phyloP scores from a whole-genome alignment of 2,329 filamentous ascomycete species.

The Fusarium sp. region DNA sequence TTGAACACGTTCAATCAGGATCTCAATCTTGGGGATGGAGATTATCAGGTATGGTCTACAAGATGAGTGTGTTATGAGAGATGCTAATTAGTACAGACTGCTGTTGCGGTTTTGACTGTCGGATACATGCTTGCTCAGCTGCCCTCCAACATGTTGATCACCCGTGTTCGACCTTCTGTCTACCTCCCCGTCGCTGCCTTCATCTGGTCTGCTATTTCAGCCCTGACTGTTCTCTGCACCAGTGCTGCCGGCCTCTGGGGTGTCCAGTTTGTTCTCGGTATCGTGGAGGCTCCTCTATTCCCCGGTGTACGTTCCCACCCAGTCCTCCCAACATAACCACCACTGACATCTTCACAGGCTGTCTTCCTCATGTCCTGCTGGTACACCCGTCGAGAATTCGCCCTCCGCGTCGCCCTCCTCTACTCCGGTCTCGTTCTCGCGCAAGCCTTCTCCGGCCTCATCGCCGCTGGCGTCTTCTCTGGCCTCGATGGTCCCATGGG shows the following conservation, averaged over 20 bases:
- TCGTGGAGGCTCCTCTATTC: conserved; percentile 33
- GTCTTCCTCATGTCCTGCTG: conserved; percentile 61
- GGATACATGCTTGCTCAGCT: conserved; percentile 40
- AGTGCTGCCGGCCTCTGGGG: conserved; percentile 32
- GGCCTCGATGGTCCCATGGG: conserved; percentile 58
- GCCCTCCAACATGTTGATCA: conserved; percentile 39
- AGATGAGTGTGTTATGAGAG: not conserved
- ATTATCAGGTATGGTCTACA: conserved; percentile 24
- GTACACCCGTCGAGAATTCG: conserved; percentile 76
- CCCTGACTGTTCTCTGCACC: conserved; percentile 28
- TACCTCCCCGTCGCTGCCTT: conserved; percentile 30
- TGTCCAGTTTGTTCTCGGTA: conserved; percentile 36
- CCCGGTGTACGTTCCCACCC: conserved; percentile 32
- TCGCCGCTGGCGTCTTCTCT: conserved; percentile 69
- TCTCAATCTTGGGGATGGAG: conserved; percentile 37
- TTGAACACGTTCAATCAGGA: conserved; percentile 36
- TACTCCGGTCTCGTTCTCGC: conserved; percentile 72
- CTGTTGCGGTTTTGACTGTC: conserved; percentile 35
- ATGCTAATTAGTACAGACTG: conserved; percentile 14
- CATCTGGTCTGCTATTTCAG: conserved; percentile 32
- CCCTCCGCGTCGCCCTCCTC: conserved; percentile 68
- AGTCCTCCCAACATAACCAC: too few relatives aligned
- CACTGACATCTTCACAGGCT: not conserved
- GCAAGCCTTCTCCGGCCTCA: conserved; percentile 74
- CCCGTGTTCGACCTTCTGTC: conserved; percentile 28